Base-by-base conservation (phyloP, 2,329 filamentous ascomycete species). In the Lithohypha guttulata region DNA sequence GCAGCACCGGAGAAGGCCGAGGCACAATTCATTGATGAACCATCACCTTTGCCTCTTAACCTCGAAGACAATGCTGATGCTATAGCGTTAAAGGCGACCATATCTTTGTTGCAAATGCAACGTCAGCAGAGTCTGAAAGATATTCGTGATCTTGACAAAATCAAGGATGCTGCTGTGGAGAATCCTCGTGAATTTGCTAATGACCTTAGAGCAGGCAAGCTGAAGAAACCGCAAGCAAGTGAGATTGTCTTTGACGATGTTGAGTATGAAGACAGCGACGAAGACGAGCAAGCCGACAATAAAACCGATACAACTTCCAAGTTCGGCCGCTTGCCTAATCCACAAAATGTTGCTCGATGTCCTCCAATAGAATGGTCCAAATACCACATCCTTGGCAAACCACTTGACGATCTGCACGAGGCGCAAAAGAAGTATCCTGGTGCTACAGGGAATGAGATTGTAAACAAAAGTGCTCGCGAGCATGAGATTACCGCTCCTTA, bases 341-440 rank as follows among this genome's bases (percentile, higher is more conserved):
- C 83, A 5, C 89, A 95, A 59, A 82, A 82, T 50, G 67, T 96
- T 1, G 79, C 93, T 18, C 78, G 87, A 27, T 85, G 80, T 63
- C 89, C 89, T 6, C 81, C 84, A 6, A 79, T 96, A 54, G 94
- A 95, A 64, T 96, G 89, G 89, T 76, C 79, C 9, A 87, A 94
- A 56, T 96, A 96, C 59, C 84, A 84, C 51, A 71, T 95, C n/a
- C 77, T 91, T 2, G 87, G 85, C 34, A 80, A 84, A 43, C 76
- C 84, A 1, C 68, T 95, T 23, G 85, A 95, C 59, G 82, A 78
- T 56, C 67, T 95, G 47, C 87, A 95, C 57, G 73, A 77, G 35
- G 83, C 93, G 54, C 86, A 95, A 61, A 63, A 78, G 37, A 62
- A 66, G 34, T 71, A 74, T 39, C 86, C 85, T 1, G 56, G 54